Evolutionary conservation across 73 alveolate genomes (phyloP).

Genomic region (Blepharisma japonicum): DNA sequence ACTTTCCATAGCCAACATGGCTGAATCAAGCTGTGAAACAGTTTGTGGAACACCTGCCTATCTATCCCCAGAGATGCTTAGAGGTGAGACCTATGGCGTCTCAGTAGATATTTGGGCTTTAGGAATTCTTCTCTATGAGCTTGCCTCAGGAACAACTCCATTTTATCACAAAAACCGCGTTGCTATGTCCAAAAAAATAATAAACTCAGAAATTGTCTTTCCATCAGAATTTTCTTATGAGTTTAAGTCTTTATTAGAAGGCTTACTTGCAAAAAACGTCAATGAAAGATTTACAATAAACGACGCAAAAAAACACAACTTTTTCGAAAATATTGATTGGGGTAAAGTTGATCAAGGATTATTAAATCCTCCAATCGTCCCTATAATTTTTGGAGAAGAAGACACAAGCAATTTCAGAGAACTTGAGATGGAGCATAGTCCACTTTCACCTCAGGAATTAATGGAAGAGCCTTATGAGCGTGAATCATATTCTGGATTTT

Average conservation of each 20-base stretch:
- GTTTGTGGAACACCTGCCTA: conserved; percentile 87
- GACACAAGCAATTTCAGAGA: too few species aligned
- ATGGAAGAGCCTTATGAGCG: too few species aligned
- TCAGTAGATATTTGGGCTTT: conserved; percentile 81
- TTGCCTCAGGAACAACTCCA: conserved; percentile 77
- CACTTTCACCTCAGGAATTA: too few species aligned
- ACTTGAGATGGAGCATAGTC: too few species aligned
- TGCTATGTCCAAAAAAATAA: conserved; percentile 67
- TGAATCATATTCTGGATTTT: too few species aligned
- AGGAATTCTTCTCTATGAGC: conserved; percentile 76
- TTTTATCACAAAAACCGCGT: conserved; percentile 66
- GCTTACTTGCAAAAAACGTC: conserved; percentile 79
- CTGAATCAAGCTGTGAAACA: conserved; percentile 57
- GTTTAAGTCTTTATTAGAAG: conserved; percentile 32
- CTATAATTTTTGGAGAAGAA: too few species aligned
- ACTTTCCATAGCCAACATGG: conserved; percentile 53
- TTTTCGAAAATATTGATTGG: conserved; percentile 87
- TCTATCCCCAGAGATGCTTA: conserved; percentile 76
- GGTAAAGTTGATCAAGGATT: conserved; percentile 59
- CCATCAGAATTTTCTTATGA: conserved; percentile 56
- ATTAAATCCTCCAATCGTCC: conserved; percentile 59
- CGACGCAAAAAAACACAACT: conserved; percentile 83
- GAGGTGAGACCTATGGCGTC: conserved; percentile 67
- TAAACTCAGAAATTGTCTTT: conserved; percentile 57
- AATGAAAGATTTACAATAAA: conserved; percentile 82